Conservation (phyloP, 106 monocot species). For the Xerophyta viscosa region DNA sequence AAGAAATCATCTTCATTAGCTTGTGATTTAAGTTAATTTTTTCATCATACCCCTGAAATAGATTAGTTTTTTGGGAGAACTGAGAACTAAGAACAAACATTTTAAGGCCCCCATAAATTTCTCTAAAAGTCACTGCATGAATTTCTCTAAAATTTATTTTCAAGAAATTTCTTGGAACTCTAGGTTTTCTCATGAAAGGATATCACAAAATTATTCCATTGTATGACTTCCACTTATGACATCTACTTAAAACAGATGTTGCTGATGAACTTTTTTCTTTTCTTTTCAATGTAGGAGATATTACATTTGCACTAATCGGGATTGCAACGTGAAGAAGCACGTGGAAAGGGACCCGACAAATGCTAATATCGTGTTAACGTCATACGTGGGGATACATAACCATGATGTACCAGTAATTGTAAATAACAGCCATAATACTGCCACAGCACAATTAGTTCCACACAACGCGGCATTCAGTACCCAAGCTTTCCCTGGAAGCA, state of each 20-base stretch:
- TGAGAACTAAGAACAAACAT: no score
- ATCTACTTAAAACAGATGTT: neutral
- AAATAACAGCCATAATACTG: conserved; percentile 36
- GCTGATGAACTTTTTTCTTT: neutral
- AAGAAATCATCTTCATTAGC: no score
- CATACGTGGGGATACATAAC: conserved; percentile 79
- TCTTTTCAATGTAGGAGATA: conserved; percentile 78
- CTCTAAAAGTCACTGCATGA: no score
- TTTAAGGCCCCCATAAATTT: no score
- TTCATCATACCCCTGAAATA: no score
- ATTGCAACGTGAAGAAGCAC: conserved; percentile 79
- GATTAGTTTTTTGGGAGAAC: no score
- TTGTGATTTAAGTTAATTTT: no score
- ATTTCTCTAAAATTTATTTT: no score
- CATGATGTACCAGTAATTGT: conserved; percentile 61
- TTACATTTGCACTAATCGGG: conserved; percentile 65
- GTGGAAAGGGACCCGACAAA: conserved; percentile 67
- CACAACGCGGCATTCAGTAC: conserved; percentile 18
- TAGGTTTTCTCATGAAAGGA: no score
- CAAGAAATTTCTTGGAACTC: no score
- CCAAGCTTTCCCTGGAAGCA: conserved; percentile 19
- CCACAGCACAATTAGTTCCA: conserved; percentile 15
- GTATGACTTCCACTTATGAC: neutral
- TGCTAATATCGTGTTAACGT: conserved; percentile 52
- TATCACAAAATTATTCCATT: neutral